Evolutionary conservation across 2,329 filamentous ascomycete genomes (phyloP).

Genomic region (Coniochaeta hoffmannii): DNA sequence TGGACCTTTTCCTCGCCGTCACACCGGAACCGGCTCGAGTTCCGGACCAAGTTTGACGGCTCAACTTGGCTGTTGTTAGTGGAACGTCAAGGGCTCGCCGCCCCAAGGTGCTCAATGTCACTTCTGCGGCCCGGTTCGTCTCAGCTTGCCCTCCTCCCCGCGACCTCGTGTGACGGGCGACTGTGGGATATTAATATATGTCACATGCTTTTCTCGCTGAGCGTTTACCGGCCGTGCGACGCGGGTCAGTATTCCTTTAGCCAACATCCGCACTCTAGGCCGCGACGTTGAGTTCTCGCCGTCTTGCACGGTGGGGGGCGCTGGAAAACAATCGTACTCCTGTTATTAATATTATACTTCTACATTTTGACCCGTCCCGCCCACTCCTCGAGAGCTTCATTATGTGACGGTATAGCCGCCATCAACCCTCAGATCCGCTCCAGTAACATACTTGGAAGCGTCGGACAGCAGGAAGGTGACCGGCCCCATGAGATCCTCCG

Average conservation of each 20-base stretch:
- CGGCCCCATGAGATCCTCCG: conserved; percentile 88
- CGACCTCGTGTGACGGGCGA: background rate
- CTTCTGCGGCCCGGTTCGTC: background rate
- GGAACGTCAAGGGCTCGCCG: background rate
- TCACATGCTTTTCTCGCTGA: background rate
- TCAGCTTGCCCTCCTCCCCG: background rate
- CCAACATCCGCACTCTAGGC: background rate
- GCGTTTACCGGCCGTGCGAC: background rate
- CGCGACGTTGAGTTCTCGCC: background rate
- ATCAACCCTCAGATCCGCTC: conserved; percentile 74
- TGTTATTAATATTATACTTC: background rate
- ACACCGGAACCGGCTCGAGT: background rate
- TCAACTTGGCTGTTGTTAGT: background rate
- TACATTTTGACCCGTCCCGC: too few species aligned
- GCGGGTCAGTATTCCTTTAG: background rate
- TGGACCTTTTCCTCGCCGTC: too few species aligned
- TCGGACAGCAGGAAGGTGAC: conserved; percentile 82
- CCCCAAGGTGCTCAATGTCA: background rate
- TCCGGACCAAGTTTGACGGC: background rate
- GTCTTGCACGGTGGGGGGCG: background rate
- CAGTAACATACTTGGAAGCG: conserved; percentile 63
- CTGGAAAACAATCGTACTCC: background rate
- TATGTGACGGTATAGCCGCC: conserved; percentile 82
- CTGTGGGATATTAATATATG: background rate
- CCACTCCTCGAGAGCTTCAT: background rate